Evolutionary conservation across 2,329 filamentous ascomycete species (phyloP), one percentile per base, ranked within the genome.

Genomic region (Fusarium bactridioides): DNA sequence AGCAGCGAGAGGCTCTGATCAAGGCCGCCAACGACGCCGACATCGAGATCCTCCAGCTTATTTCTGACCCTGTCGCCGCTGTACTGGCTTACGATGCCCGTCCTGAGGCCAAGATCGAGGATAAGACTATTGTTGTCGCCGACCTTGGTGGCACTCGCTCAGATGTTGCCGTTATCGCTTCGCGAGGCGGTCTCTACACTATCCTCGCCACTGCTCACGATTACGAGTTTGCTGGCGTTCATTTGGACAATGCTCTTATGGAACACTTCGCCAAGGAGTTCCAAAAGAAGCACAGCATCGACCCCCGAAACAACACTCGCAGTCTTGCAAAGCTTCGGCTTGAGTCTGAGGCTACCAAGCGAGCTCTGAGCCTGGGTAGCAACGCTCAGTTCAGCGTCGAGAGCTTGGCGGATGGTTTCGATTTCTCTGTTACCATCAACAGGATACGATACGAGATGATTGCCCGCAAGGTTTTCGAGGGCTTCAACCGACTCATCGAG

Each of bases 201-300:
- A 91, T 98, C 77, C 88, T 99, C 65, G 94, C 96, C 25, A 97
- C 95, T 18, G 90, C 92, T 35, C 96, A 98, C 85, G 96, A 99
- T 86, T 98, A 97, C 84, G 95, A 98, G 80, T 93, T 95, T 76
- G 91, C 93, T 63, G 96, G 96, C 79, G 88, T 90, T 40, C 91
- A 94, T 74, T 88, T 99, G 64, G 96, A 99, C 85, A 89, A 96
- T 81, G 92, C 95, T 55, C 88, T 99, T 66, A 93, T 97, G 81
- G 95, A 99, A 81, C 92, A 98, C 87, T 98, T 98, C 77, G 93
- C 95, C 77, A 99, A 99, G 88, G 96, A 99, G 84, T 99, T 99
- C 85, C 89, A 96, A 80, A 98, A 99, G 90, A 97, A 97, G 88
- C 90, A 98, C 89, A 92, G 91, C 85, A 90, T 90, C 64, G 96